phyloP scores from a whole-genome alignment of 352 stramenopile genomes.

The Blastocystis sp. region DNA sequence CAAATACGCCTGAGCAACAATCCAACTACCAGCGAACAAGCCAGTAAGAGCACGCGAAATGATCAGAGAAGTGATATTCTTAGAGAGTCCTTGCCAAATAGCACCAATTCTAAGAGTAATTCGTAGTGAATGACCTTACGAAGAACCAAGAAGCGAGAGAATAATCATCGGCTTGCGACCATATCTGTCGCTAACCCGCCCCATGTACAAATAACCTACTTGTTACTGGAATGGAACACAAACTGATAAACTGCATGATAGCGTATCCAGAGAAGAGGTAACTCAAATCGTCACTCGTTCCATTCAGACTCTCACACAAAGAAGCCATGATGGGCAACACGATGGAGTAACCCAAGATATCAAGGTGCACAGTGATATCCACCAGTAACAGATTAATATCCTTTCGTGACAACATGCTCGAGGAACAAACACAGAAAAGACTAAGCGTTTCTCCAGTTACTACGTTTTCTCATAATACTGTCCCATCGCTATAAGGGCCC shows the following conservation, averaged over 20 bases:
- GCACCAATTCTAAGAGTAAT: neutral
- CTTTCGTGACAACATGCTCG: constrained; percentile 9
- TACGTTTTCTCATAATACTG: neutral
- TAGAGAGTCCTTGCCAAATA: constrained; percentile 14
- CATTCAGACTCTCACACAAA: neutral
- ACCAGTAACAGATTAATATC: constrained; percentile 5
- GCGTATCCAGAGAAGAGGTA: constrained; percentile 13
- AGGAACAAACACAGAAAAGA: neutral
- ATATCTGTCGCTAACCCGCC: constrained; percentile 1
- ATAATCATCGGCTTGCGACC: constrained; percentile 26
- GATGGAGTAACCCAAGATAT: constrained; percentile 31
- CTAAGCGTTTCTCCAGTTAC: neutral
- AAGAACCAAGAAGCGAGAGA: constrained; percentile 37
- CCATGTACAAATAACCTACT: constrained; percentile 53
- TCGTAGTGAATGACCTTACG: neutral
- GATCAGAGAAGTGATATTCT: neutral
- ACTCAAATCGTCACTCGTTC: neutral
- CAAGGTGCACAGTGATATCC: constrained; percentile 11
- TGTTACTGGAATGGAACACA: neutral
- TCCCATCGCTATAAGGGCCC: too few relatives aligned
- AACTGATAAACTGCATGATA: constrained; percentile 31
- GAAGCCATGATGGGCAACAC: constrained; percentile 26
- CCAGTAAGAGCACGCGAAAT: constrained; percentile 8
- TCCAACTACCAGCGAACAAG: constrained; percentile 23
- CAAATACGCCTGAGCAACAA: constrained; percentile 37